phyloP scores from a whole-genome alignment of 768 basidiomycete genomes.

The Leucosporidium creatinivorum region DNA sequence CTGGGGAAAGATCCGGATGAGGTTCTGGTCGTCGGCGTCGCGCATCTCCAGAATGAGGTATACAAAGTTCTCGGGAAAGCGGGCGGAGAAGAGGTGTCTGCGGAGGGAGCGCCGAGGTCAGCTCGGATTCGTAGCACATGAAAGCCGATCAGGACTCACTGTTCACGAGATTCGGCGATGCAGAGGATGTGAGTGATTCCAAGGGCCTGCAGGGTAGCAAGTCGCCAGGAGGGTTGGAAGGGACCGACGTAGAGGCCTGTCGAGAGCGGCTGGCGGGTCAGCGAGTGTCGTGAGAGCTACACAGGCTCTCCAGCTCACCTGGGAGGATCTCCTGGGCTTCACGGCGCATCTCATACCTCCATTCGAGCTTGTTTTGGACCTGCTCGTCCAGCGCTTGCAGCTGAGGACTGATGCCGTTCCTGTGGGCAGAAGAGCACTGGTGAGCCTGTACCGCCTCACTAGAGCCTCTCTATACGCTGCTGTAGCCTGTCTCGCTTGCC shows the following conservation, averaged over 20 bases:
- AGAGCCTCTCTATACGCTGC: too few relatives aligned
- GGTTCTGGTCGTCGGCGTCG: slow-evolving; percentile 89
- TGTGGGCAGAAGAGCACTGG: background rate
- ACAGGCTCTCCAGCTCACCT: background rate
- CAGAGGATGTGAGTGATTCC: slow-evolving; percentile 73
- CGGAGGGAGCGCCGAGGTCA: background rate
- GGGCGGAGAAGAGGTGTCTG: slow-evolving; percentile 69
- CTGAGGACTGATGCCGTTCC: slow-evolving; percentile 7
- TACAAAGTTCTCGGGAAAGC: slow-evolving; percentile 68
- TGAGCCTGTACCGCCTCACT: background rate
- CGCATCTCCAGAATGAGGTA: slow-evolving; percentile 80
- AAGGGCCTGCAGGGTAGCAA: slow-evolving; percentile 59
- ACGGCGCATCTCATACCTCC: slow-evolving; percentile 89
- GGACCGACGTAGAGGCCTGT: slow-evolving; percentile 76
- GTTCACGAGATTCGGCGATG: slow-evolving; percentile 33
- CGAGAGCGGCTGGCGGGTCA: slow-evolving; percentile 38
- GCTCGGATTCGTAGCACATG: background rate
- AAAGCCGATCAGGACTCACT: slow-evolving; percentile 4
- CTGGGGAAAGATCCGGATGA: slow-evolving; percentile 84
- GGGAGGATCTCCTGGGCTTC: slow-evolving; percentile 75
- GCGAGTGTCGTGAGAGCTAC: background rate
- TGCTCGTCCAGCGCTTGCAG: slow-evolving; percentile 17
- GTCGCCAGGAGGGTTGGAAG: slow-evolving; percentile 76
- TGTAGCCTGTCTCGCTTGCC: too few relatives aligned
- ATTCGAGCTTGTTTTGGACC: slow-evolving; percentile 29